Percentiles rank a stretch among this genome's conserved stretches.
These are phyloP conservation scores for Thraustochytrium striatum DNA, from an alignment of 352 stramenopile species.

Conservation along the genomic window DNA sequence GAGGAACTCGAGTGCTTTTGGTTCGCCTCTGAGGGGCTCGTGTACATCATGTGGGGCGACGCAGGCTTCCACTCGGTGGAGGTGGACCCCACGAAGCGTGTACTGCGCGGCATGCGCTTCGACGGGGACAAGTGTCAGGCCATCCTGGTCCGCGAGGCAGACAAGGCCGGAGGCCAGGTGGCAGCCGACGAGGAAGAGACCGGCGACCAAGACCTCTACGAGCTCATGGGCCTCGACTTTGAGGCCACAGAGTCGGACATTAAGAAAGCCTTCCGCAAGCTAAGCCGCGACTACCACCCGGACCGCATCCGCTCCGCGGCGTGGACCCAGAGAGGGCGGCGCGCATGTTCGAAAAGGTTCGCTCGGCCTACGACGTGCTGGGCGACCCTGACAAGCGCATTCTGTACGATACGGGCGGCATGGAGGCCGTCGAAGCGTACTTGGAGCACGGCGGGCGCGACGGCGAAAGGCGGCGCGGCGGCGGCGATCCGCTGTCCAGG, in stretches of 20 bases:
- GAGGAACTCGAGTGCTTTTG: conserved; percentile 14
- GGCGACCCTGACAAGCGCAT: not conserved
- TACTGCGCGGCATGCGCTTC: not conserved
- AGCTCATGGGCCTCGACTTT: conserved; percentile 41
- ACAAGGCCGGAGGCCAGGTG: not conserved
- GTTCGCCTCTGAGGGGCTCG: not conserved
- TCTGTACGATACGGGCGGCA: conserved; percentile 13
- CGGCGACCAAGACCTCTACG: conserved; percentile 40
- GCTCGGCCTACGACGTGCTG: not conserved
- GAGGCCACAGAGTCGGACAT: conserved; percentile 10
- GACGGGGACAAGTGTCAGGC: conserved; percentile 36
- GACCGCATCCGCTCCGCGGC: not conserved
- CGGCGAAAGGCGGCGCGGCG: not conserved
- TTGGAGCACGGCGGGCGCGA: not conserved
- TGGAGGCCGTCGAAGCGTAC: not conserved
- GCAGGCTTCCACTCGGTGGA: conserved; percentile 18
- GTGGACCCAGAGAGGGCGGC: not conserved
- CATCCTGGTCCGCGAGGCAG: conserved; percentile 14
- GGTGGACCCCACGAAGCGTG: not conserved
- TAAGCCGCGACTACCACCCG: conserved; percentile 8
- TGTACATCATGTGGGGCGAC: conserved; percentile 46
- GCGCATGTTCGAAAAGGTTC: conserved; percentile 2
- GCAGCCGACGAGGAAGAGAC: not conserved
- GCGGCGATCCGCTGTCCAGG: not conserved
- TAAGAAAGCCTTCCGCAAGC: conserved; percentile 12